Base-by-base conservation (phyloP, 2,329 filamentous ascomycete genomes). In the Mycosphaerelloides madeirae region DNA sequence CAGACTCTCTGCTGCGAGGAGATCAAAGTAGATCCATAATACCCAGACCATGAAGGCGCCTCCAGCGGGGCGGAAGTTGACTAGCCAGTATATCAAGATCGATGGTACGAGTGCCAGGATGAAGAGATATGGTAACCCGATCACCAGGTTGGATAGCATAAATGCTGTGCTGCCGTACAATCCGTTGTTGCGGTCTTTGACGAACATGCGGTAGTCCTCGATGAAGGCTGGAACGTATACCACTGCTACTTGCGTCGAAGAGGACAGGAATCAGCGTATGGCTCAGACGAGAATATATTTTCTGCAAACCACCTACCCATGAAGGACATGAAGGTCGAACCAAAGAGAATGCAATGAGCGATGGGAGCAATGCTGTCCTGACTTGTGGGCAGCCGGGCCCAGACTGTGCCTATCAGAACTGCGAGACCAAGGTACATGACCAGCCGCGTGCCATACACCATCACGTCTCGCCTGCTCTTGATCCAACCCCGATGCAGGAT, bases 351-450 rank as follows among this genome's bases (percentile, higher is more conserved):
- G 37, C 85, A 85, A 62, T 94, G 94, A 65, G 82, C 87, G 57
- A 87, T 85, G 0, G 87, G 81, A 57, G 87, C 83, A 55, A 95
- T 91, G 46, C 84, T 84, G 44, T 75, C 70, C 61, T 94, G 87
- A 0, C 74, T 69, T 0, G 82, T 74, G 3, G 75, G 68, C 2
- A 95, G 73, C 5, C 87, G 80, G 12, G 93, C 69, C 82, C 86
- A 95, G 11, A 94, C 85, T 0, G 88, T 94, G 4, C 88, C 87
- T 83, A 91, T 89, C 78, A 93, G 83, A 55, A 93, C 79, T 1
- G 87, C 87, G 13, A 94, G 73, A 67, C 79, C 80, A 48, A 83
- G 73, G 65, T 94, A 93, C 87, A 94, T 94, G 31, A 78, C 83
- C 31, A 93, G 74, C 3, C 88, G 80, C 54, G 93, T 87, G 0